phyloP scores from a whole-genome alignment of 2,329 filamentous ascomycete species.

The Clarireedia paspali region DNA sequence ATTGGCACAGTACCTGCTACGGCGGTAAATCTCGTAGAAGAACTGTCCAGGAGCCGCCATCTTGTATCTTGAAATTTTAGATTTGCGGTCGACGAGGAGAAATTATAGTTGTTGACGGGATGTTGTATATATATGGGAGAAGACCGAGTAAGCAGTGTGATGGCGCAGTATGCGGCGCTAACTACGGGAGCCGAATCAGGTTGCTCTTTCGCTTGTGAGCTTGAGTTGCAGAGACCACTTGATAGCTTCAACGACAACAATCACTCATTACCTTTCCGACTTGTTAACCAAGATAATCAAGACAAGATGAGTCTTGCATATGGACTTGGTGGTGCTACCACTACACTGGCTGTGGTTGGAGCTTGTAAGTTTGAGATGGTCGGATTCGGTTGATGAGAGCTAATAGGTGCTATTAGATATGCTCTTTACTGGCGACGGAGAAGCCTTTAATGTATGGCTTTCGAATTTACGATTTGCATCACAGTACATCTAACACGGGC shows the following conservation, averaged over 20 bases:
- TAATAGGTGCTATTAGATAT: constrained; percentile 59
- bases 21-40: constrained; percentile 93
- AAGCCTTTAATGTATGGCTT: constrained; percentile 78
- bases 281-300: not conserved
- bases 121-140: constrained; percentile 12
- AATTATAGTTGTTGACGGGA: constrained; percentile 5
- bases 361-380: constrained; percentile 58
- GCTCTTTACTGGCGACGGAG: constrained; percentile 95
- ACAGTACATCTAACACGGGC: constrained; percentile 5
- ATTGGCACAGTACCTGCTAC: constrained; percentile 72
- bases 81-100: constrained; percentile 12
- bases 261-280: not conserved
- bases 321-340: constrained; percentile 58
- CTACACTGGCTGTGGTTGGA: constrained; percentile 66
- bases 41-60: constrained; percentile 48
- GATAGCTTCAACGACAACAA: constrained; percentile 4
- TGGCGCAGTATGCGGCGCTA: constrained; percentile 7
- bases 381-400: constrained; percentile 11
- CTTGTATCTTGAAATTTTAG: constrained; percentile 15
- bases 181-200: constrained; percentile 17
- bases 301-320: constrained; percentile 64
- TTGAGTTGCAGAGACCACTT: constrained; percentile 5
- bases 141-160: constrained; percentile 15
- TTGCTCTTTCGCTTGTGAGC: constrained; percentile 3
- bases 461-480: not conserved